Percentiles rank a stretch among this genome's conserved stretches.
phyloP scores from a whole-genome alignment of 2,329 filamentous ascomycete species.

The Nothopassalora personata region DNA sequence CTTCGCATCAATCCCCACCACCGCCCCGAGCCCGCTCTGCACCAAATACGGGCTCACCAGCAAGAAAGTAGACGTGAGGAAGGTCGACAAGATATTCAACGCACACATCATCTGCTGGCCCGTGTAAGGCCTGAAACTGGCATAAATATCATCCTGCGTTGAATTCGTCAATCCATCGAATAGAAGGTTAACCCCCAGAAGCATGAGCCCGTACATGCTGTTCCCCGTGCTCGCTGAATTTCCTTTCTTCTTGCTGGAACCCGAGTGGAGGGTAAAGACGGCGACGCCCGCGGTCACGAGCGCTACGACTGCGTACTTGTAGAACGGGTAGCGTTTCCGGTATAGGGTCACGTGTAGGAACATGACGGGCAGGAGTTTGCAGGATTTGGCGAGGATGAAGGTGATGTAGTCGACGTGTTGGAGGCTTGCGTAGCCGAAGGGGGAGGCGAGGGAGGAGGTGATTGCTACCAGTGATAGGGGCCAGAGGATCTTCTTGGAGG shows the following conservation, averaged over 20 bases:
- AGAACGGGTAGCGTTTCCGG: slow-evolving; percentile 79
- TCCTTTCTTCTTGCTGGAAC: slow-evolving; percentile 27
- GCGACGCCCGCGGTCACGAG: slow-evolving; percentile 89
- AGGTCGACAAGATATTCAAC: slow-evolving; percentile 81
- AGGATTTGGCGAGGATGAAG: slow-evolving; percentile 93
- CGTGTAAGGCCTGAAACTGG: slow-evolving; percentile 67
- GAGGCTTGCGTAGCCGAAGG: slow-evolving; percentile 89
- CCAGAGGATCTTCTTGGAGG: slow-evolving; percentile 64
- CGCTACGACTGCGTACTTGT: slow-evolving; percentile 92
- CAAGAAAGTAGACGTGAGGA: slow-evolving; percentile 72
- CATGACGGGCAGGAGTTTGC: slow-evolving; percentile 99
- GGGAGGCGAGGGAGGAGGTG: slow-evolving; percentile 83
- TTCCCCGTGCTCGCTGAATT: slow-evolving; percentile 43
- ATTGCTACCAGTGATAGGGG: slow-evolving; percentile 81
- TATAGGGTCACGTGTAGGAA: slow-evolving; percentile 90
- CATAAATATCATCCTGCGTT: slow-evolving; percentile 92
- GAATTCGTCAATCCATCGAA: slow-evolving; percentile 96
- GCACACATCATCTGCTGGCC: slow-evolving; percentile 99
- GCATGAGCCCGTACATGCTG: slow-evolving; percentile 70
- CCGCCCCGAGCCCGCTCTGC: slow-evolving; percentile 45
- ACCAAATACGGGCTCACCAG: slow-evolving; percentile 75
- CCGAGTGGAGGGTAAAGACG: slow-evolving; percentile 82
- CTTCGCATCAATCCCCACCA: slow-evolving; percentile 40
- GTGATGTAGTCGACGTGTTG: slow-evolving; percentile 97
- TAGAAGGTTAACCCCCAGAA: slow-evolving; percentile 83